Percentiles rank a stretch among this genome's conserved stretches.
Evolutionary conservation across 805 yeast species (phyloP).

Genomic region (Teunomyces gatunensis): DNA sequence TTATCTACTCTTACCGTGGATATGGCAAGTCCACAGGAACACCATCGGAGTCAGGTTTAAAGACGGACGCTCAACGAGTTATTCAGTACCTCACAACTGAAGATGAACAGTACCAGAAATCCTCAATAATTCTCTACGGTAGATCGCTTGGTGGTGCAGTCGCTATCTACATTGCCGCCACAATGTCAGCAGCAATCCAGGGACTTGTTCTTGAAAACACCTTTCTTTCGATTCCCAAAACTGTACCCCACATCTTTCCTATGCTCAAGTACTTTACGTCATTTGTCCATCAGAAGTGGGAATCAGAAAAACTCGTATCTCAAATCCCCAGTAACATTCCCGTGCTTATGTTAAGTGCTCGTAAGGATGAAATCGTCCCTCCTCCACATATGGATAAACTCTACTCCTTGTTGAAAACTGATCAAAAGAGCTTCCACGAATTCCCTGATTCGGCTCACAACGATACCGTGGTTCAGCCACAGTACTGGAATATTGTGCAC

Average conservation of each 20-base stretch:
- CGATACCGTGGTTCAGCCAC: conserved; percentile 72
- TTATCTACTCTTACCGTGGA: conserved; percentile 87
- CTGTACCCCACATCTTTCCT: conserved; percentile 73
- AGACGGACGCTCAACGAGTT: conserved; percentile 75
- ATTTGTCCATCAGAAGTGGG: conserved; percentile 81
- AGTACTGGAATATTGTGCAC: conserved; percentile 72
- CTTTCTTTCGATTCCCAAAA: conserved; percentile 70
- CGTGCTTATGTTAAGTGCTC: conserved; percentile 67
- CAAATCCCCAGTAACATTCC: conserved; percentile 56
- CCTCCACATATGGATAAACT: conserved; percentile 73
- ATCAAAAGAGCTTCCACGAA: conserved; percentile 49
- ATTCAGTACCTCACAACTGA: conserved; percentile 51
- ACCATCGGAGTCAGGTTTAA: conserved; percentile 77
- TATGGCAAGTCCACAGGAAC: conserved; percentile 79
- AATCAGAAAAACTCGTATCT: conserved; percentile 60
- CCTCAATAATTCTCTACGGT: conserved; percentile 72
- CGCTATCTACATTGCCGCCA: conserved; percentile 74
- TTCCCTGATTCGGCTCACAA: conserved; percentile 73
- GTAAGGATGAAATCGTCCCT: conserved; percentile 87
- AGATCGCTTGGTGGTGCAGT: conserved; percentile 95
- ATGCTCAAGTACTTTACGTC: conserved; percentile 50
- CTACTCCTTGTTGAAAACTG: conserved; percentile 50
- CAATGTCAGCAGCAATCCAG: conserved; percentile 46
- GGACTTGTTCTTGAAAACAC: conserved; percentile 86
- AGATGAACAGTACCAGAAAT: conserved; percentile 51